phyloP scores from a whole-genome alignment of 2,329 filamentous ascomycete genomes.

The Phaeosphaeriaceae sp. region DNA sequence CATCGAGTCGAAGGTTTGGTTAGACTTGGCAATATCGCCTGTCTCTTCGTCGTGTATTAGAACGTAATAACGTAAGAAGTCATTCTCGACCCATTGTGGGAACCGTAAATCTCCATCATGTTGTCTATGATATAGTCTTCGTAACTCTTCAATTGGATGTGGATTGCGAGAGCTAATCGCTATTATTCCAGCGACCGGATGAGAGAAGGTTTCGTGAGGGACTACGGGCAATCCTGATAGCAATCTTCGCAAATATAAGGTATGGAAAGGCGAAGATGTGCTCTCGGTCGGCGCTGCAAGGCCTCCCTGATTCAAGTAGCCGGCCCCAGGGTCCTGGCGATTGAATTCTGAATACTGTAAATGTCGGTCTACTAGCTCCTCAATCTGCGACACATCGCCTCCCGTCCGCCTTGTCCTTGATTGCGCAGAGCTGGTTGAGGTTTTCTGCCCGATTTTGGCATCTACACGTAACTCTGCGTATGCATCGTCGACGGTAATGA shows the following conservation, averaged over 20 bases:
- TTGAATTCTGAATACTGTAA: constrained; percentile 74
- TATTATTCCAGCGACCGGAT: constrained; percentile 93
- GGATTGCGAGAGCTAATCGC: constrained; percentile 90
- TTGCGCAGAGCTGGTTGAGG: constrained; percentile 30
- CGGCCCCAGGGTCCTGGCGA: constrained; percentile 41
- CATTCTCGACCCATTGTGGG: constrained; percentile 85
- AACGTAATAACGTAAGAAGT: constrained; percentile 95
- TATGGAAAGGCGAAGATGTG: constrained; percentile 76
- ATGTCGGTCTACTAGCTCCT: constrained; percentile 80
- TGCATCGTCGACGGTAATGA: constrained; percentile 71
- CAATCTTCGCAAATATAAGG: constrained; percentile 81
- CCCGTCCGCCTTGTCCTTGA: constrained; percentile 51
- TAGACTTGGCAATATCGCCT: constrained; percentile 89
- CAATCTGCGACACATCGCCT: constrained; percentile 70
- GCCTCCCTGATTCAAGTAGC: constrained; percentile 51
- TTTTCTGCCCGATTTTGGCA: constrained; percentile 29
- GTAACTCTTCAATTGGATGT: constrained; percentile 83
- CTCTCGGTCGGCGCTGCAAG: constrained; percentile 25
- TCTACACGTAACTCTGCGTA: constrained; percentile 48
- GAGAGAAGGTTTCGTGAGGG: constrained; percentile 90
- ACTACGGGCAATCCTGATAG: constrained; percentile 79
- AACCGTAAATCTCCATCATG: constrained; percentile 75
- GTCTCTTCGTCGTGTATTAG: constrained; percentile 95
- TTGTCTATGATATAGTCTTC: constrained; percentile 84
- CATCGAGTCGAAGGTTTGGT: constrained; percentile 95